Base-by-base conservation (phyloP, 345 rosid genomes). In the Raphanus sativus region DNA sequence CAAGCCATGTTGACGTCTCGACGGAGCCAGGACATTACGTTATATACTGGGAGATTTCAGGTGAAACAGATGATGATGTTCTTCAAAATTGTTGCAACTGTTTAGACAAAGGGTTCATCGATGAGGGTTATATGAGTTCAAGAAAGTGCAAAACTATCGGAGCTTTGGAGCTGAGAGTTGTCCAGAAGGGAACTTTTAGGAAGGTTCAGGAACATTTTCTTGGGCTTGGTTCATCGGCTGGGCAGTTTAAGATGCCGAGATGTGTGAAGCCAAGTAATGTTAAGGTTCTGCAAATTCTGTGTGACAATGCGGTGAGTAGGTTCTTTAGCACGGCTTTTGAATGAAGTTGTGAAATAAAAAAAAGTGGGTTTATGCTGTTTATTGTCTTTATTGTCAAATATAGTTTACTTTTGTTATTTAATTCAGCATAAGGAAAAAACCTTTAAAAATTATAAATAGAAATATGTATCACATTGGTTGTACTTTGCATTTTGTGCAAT, bases 241-340 rank as follows among this genome's bases (percentile, higher is more conserved):
- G 88, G 74, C 99, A 96, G 86, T 93, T 86, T 74, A 96, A 96
- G 77, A 90, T 91, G 9, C 98, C 99, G 0, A 78, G 98, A 61
- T 93, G 91, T 42, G 85, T 96, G 2, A 91, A 90, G 36, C 81
- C 87, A 8, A 8, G 33, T 21, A 90, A 96, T 77, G 77, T 40
- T 8, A 62, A 60, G 32, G 93, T 96, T 68, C 68, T 88, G 59
- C 90, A 84, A 71, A 91, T 96, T 73, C 75, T 96, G 54, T 77
- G 80, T 71, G 74, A 17, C 17, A 93, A 89, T 79, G 95, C 90
- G 26, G 86, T 67, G 1, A 78, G 81, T 80, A 79, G 78, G 71
- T 93, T 78, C 85, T 85, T 85, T 50, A 96, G 99, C 68, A 83
- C 88, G 73, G 97, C 89, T 15, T 87, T 38, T 67, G 65, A 75